Evolutionary conservation across 495 filamentous ascomycete species (phyloP), one percentile per base, ranked within the genome.

Genomic region (Podospora fimiseda): DNA sequence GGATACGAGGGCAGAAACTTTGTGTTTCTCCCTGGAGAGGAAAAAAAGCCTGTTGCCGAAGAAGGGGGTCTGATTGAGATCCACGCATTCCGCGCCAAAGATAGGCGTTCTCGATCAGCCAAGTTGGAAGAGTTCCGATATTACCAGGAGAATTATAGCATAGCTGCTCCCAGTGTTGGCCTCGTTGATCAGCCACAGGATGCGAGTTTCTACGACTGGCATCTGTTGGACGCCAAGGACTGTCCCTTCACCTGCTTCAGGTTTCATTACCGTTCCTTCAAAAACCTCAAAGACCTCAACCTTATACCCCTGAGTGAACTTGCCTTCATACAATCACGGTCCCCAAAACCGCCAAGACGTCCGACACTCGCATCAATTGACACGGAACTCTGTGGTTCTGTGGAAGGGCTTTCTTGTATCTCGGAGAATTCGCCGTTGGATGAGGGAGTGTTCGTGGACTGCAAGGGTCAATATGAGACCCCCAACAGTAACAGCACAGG

Each of bases 51-150:
- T n/a, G 52, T 63, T 11, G 73, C 74, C 22, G 69, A 72, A 36
- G 74, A 79, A 50, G 77, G 78, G 24, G 78, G 78, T 18, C 50
- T 78, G 5, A 77, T 80, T 37, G 75, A 80, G 54, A 57, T 80
- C 8, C 67, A 68, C 30, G 75, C 69, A 11, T 80, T 75, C 52
- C 70, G 78, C 23, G 74, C 76, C 1, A 65, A 60, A 37, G 66
- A 60, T 48, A 66, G 69, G 51, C 63, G 52, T 27, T 51, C 54
- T 53, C 66, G 52, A 27, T 62, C 71, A 8, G 65, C 67, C 24
- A 55, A 55, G 15, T 42, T 76, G 27, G 53, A 68, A 11, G 50
- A 67, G 18, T 76, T 69, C 55, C 63, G 63, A 15, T 54, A n/a
- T n/a, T n/a, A 60, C 33, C 68, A 67, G 30, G 63, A 70, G n/a